These are phyloP conservation scores for Alnus glutinosa DNA, from an alignment of 306 rosid genomes.

Conservation along the genomic window DNA sequence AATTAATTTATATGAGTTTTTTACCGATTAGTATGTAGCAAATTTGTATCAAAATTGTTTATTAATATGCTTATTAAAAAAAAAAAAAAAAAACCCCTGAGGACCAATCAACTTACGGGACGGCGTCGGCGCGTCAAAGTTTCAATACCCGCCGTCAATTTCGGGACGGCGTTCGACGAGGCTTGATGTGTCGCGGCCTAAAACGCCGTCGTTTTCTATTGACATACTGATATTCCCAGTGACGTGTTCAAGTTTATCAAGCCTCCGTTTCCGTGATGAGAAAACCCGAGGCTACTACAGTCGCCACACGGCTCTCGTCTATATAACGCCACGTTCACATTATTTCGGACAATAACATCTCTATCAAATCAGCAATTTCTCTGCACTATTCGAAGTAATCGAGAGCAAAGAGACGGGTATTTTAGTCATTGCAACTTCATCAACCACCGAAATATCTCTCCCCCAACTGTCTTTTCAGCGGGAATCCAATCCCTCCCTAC, in stretches of 20 bases:
- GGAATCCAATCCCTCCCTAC: conserved; percentile 21
- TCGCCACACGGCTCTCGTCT: conserved; percentile 45
- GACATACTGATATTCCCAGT: not conserved
- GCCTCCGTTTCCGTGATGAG: not conserved
- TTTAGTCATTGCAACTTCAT: conserved; percentile 26
- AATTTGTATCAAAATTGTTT: no score
- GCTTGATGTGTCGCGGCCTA: not conserved
- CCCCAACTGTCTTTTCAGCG: conserved; percentile 34
- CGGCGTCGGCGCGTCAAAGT: not conserved
- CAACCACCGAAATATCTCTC: conserved; percentile 42
- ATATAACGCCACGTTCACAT: conserved; percentile 33
- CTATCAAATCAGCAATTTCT: conserved; percentile 7
- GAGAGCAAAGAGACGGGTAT: not conserved
- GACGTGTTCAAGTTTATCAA: conserved; percentile 16
- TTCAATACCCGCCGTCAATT: no score
- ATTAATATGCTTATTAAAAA: no score
- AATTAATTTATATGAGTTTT: no score
- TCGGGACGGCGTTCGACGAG: not conserved
- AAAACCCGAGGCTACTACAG: conserved; percentile 6
- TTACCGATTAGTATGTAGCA: no score
- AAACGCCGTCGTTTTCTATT: not conserved
- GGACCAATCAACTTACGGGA: no score
- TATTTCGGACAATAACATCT: conserved; percentile 1
- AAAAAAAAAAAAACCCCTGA: no score
- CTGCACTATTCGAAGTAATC: not conserved